Evolutionary conservation across 345 rosid species (phyloP), one percentile per base, ranked within the genome.

Genomic region (Gynandropsis gynandra): DNA sequence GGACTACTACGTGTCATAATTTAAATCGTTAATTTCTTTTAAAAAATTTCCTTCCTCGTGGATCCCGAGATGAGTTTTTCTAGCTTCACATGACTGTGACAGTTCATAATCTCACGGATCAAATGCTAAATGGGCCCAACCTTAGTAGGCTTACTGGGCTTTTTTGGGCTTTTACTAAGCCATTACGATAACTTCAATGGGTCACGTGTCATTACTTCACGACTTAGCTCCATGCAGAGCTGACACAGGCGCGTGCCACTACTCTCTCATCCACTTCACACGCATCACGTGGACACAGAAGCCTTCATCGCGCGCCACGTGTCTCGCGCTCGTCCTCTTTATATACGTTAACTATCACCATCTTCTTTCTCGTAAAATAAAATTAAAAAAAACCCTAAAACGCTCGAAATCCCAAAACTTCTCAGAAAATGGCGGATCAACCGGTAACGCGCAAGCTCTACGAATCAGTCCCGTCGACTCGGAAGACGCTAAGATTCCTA

Each of bases 1-100:
- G 12, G 10, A 10, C 4, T 1, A 70, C 61, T 84, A 83, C 69
- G 75, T 78, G 85, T 70, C 0, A 47, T 72, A 62, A 69, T 76
- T 21, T 12, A 18, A 9, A 35, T 19, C 34, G 10, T 40, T 11
- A 27, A 8, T 12, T 27, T 12, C 10, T 47, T 54, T 75, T 75
- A 41, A 38, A 72, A 70, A 12, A 3, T 31, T 41, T 38, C 16
- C 4, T 42, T 4, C 52, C n/a, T 34, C 41, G 35, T 48, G 39
- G 39, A 48, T 5, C 29, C 29, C 29, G 29, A 24, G 29, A 24
- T 24, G 40, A 36, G 40, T 36, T 36, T 7, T 1, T 7, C n/a
- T 36, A 36, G 10, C 40, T 10, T 36, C 40, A 36, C 40, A 4
- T n/a, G 40, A 10, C 40, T 36, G 40, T 36, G 40, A 36, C n/a